Percentiles rank a stretch among this genome's conserved stretches.
Evolutionary conservation across 2,329 filamentous ascomycete species (phyloP).

Genomic region (Colletotrichum falcatum): DNA sequence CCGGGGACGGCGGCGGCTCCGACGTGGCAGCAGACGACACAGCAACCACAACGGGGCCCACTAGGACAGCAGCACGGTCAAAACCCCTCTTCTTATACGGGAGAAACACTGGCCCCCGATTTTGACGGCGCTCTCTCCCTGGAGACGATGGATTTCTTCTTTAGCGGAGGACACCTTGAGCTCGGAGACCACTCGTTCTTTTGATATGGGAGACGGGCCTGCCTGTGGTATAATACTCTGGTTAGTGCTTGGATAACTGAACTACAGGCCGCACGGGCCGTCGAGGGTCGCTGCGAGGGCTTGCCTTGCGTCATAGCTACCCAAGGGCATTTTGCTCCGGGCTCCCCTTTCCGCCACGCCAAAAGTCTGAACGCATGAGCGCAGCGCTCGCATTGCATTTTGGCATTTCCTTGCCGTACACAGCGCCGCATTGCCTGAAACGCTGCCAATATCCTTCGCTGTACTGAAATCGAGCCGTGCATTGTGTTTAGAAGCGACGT

Average conservation of each 20-base stretch:
- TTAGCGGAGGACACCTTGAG: constrained; percentile 37
- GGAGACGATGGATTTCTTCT: constrained; percentile 38
- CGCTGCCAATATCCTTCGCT: not conserved
- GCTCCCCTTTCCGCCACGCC: not conserved
- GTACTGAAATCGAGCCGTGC: not conserved
- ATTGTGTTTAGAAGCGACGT: not conserved
- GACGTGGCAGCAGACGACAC: constrained; percentile 16
- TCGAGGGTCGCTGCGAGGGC: not conserved
- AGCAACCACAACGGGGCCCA: constrained; percentile 4
- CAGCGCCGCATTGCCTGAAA: not conserved
- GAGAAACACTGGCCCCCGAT: constrained; percentile 22
- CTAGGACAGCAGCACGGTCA: constrained; percentile 19
- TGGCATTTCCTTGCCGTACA: not conserved
- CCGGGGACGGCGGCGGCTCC: constrained; percentile 3
- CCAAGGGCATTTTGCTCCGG: not conserved
- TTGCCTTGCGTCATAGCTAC: not conserved
- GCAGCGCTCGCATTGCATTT: not conserved
- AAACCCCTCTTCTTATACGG: constrained; percentile 21
- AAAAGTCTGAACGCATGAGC: not conserved
- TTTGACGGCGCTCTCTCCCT: constrained; percentile 31
- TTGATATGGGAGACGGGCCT: not conserved
- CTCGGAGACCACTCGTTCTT: constrained; percentile 39
- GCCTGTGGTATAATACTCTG: no score
- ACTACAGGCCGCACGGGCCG: not conserved
- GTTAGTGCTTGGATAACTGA: not conserved